phyloP scores from a whole-genome alignment of 768 basidiomycete species.

The Ramaria rubella region DNA sequence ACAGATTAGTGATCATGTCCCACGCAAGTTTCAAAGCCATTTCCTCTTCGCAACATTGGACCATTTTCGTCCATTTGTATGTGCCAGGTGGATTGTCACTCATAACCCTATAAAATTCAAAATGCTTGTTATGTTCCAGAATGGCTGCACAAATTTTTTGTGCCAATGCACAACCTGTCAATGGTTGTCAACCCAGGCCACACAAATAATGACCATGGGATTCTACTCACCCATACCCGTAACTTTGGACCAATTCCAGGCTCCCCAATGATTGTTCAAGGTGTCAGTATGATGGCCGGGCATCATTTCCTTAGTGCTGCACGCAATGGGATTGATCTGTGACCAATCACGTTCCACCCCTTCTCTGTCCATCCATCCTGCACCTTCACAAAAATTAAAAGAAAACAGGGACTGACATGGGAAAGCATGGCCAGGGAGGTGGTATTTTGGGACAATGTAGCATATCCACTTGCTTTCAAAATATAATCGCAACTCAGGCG shows the following conservation, averaged over 20 bases:
- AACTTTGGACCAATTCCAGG: constrained; percentile 32
- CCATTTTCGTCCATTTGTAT: background rate
- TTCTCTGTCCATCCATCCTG: constrained; percentile 30
- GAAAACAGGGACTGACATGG: constrained; percentile 26
- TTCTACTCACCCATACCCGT: constrained; percentile 1
- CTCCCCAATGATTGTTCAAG: constrained; percentile 32
- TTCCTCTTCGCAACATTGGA: background rate
- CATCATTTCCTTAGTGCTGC: constrained; percentile 33
- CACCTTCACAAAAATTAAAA: constrained; percentile 24
- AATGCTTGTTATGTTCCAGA: background rate
- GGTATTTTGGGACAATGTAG: constrained; percentile 32
- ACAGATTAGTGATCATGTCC: background rate
- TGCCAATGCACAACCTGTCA: background rate
- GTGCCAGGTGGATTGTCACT: background rate
- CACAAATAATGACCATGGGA: background rate
- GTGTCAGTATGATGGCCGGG: constrained; percentile 27
- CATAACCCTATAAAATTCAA: background rate
- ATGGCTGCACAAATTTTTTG: background rate
- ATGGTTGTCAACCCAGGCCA: background rate
- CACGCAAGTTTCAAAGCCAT: background rate
- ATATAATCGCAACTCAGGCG: too few relatives aligned
- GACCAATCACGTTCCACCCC: constrained; percentile 34
- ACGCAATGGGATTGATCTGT: constrained; percentile 24
- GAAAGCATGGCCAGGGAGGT: constrained; percentile 28
- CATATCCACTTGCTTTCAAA: too few relatives aligned